phyloP scores from a whole-genome alignment of 495 filamentous ascomycete genomes.

The Podospora anserina region DNA sequence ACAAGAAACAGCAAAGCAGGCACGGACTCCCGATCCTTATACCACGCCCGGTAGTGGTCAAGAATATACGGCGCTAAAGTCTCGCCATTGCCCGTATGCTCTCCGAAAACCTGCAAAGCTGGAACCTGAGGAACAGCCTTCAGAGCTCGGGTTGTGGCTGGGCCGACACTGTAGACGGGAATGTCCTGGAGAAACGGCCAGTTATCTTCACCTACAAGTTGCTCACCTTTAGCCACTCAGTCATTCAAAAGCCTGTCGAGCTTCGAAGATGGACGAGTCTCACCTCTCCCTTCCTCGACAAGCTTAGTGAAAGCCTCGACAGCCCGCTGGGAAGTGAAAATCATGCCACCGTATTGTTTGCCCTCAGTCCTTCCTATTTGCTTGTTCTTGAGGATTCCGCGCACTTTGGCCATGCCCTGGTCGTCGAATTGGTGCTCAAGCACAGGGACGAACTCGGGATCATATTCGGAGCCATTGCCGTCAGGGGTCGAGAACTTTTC shows the following conservation, averaged over 20 bases:
- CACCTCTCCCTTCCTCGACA: slow-evolving; percentile 51
- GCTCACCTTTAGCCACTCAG: slow-evolving; percentile 25
- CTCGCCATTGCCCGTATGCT: slow-evolving; percentile 78
- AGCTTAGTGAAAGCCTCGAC: slow-evolving; percentile 78
- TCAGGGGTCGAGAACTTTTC: slow-evolving; percentile 58
- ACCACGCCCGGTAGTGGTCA: slow-evolving; percentile 58
- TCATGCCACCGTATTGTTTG: slow-evolving; percentile 70
- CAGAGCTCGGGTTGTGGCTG: slow-evolving; percentile 77
- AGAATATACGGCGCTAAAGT: slow-evolving; percentile 73
- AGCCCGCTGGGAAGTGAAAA: slow-evolving; percentile 92
- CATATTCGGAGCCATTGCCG: slow-evolving; percentile 43
- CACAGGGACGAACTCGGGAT: slow-evolving; percentile 77
- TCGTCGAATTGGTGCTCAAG: slow-evolving; percentile 64
- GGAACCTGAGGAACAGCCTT: slow-evolving; percentile 51
- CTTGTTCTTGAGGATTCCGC: slow-evolving; percentile 32
- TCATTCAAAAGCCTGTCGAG: slow-evolving; percentile 8
- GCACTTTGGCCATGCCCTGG: slow-evolving; percentile 40
- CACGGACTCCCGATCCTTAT: slow-evolving; percentile 39
- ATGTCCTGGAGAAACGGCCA: slow-evolving; percentile 53
- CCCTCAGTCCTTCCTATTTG: slow-evolving; percentile 32
- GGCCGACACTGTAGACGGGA: slow-evolving; percentile 85
- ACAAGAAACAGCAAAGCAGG: slow-evolving; percentile 78
- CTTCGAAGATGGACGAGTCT: slow-evolving; percentile 14
- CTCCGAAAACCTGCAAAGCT: slow-evolving; percentile 61
- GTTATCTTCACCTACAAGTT: slow-evolving; percentile 26